These are phyloP conservation scores for Fusarium sp. DNA, from an alignment of 2,329 filamentous ascomycete genomes.

Conservation along the genomic window DNA sequence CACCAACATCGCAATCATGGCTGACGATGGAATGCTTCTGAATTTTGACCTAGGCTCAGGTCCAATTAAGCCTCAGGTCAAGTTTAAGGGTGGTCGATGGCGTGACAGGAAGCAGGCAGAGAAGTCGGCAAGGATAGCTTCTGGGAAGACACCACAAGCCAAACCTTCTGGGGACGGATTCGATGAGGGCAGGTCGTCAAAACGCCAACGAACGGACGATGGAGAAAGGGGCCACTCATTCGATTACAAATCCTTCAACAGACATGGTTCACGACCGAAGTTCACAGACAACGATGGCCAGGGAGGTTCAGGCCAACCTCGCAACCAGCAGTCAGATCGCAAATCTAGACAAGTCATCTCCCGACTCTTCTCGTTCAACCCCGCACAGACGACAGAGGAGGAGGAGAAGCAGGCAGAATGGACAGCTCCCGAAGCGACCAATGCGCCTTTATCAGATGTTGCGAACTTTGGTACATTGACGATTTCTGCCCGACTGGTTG, in stretches of 20 bases:
- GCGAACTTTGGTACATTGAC: slow-evolving; percentile 89
- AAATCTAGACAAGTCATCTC: slow-evolving; percentile 76
- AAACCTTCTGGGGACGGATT: slow-evolving; percentile 39
- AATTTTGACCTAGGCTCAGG: slow-evolving; percentile 85
- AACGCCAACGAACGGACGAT: slow-evolving; percentile 55
- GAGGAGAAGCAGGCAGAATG: slow-evolving; percentile 62
- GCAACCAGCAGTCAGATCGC: slow-evolving; percentile 37
- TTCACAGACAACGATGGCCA: slow-evolving; percentile 28
- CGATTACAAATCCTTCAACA: slow-evolving; percentile 27
- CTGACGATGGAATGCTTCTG: slow-evolving; percentile 92
- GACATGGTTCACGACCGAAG: slow-evolving; percentile 20
- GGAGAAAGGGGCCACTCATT: slow-evolving; percentile 24
- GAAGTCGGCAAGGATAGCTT: slow-evolving; percentile 47
- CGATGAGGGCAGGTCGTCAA: slow-evolving; percentile 51
- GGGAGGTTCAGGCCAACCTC: slow-evolving; percentile 26
- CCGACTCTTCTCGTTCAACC: slow-evolving; percentile 92
- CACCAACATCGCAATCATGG: slow-evolving; percentile 66
- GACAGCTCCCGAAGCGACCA: slow-evolving; percentile 77
- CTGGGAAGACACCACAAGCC: slow-evolving; percentile 30
- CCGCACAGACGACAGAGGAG: slow-evolving; percentile 72
- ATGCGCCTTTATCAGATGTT: slow-evolving; percentile 87
- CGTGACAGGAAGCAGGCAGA: slow-evolving; percentile 82
- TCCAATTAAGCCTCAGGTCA: slow-evolving; percentile 69
- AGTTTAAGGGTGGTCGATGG: slow-evolving; percentile 93
- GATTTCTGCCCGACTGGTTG: slow-evolving; percentile 80